Base-by-base conservation (phyloP, 2,329 filamentous ascomycete genomes). In the Diaporthe destruens region DNA sequence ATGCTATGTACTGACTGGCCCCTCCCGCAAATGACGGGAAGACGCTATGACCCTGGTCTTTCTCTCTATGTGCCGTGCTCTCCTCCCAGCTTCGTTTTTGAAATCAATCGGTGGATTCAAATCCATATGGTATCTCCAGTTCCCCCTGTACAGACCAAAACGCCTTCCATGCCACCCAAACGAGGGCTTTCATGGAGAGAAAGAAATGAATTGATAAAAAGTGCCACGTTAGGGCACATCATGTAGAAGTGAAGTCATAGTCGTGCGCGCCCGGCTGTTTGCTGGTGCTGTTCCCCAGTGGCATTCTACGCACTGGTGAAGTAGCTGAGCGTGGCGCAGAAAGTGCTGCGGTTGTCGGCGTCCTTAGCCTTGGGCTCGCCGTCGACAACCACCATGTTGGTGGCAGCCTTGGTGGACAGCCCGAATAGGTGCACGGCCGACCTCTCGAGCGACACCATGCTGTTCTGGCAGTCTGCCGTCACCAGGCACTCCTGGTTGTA, bases 371-470 rank as follows among this genome's bases (percentile, higher is more conserved):
- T 83, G 18, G 84, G 81, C 78, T 85, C 76, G 51, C 90, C 90
- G 76, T 92, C 84, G 23, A 92, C 79, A 1, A 87, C 91, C 73
- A 95, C 83, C 92, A 95, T 94, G 82, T 93, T 94, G 67, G 88
- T 85, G 29, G 90, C 87, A 4, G 92, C 92, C 85, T 94, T 94
- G 75, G 93, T 95, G 83, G 87, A 93, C 71, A 95, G 82, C 9
- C 89, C 93, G 75, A 89, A 93, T 49, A 95, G 80, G 76, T 90
- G 85, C 51, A 94, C 85, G 25, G 81, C 80, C 67, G 86, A 93
- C 79, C 88, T 88, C 81, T 94, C 91, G 47, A 96, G 84, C 76
- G 89, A 90, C 59, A 95, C 87, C 84, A 96, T 95, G 82, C 94
- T 92, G 72, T 91, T 86, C 82, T 96, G 94, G 84, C 94, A 96